Base-by-base conservation (phyloP, 208 protist genomes). In the Wallacemonas sp. region DNA sequence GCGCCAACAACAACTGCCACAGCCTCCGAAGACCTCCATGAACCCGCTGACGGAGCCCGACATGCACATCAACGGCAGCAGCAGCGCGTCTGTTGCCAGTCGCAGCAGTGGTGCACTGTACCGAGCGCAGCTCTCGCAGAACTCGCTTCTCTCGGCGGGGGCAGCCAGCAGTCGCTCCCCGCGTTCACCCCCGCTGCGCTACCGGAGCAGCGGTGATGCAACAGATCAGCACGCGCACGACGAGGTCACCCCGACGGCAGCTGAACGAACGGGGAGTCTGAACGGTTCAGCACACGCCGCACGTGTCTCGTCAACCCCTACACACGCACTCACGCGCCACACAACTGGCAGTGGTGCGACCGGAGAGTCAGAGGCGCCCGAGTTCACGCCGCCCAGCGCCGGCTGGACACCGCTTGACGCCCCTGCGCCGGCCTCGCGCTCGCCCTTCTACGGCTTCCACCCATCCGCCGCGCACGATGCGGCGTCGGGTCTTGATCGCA, bases 161-260 rank as follows among this genome's bases (percentile, higher is more conserved):
- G 32, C 31, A 5, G 52, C 52, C 16, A 59, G 52, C 32, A 59
- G 52, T 23, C 52, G 31, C 18, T 59, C 52, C 4, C 52, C 52
- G 18, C 52, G 52, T 12, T 59, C 52, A 41, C 52, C 52, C 31
- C 12, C 11, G n/a, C 52, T n/a, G 18, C 48, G 48, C 48, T 55
- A 55, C 48, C 48, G 20, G 10, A 22, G 29, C 10, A 55, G 48
- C 48, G 20, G 44, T 22, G 18, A n/a, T n/a, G n/a, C n/a, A n/a
- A n/a, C n/a, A n/a, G n/a, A n/a, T n/a, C n/a, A n/a, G 36, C 36
- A 16, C 36, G 36, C 36, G 14, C 45, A 11, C 16, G 16, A 50
- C 45, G 45, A 25, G 45, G 20, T 18, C 20, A 8, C 18, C 16
- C 45, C 10, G 36, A 41, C 36, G 36, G 14, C 36, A 41, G 36